Conservation (phyloP, 495 filamentous ascomycete genomes). For the Aspergillus conjunctus region DNA sequence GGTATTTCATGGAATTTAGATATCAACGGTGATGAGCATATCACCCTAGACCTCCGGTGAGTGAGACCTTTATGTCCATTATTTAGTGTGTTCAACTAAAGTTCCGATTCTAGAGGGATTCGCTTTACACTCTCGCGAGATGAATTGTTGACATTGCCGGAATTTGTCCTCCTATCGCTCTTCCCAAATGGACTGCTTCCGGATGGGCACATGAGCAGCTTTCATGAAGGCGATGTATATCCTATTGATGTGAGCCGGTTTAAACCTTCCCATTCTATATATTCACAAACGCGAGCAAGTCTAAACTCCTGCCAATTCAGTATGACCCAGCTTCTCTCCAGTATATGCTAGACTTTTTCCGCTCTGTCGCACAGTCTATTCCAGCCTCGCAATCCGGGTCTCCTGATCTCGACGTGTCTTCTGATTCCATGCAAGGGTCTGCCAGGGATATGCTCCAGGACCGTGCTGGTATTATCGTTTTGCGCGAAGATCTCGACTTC, state of each 20-base stretch:
- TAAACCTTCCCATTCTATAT: conserved; percentile 3
- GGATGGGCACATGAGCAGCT: conserved; percentile 93
- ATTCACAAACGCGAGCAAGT: conserved; percentile 48
- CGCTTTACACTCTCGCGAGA: conserved; percentile 93
- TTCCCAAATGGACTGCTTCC: conserved; percentile 98
- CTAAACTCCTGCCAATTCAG: conserved; percentile 63
- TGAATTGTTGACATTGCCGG: conserved; percentile 90
- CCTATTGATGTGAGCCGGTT: conserved; percentile 84
- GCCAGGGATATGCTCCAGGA: conserved; percentile 78
- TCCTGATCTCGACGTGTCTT: conserved; percentile 63
- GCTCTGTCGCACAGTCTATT: conserved; percentile 90
- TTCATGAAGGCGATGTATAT: conserved; percentile 89
- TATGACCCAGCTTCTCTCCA: conserved; percentile 95
- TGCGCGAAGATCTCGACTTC: conserved; percentile 96
- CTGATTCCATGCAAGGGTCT: conserved; percentile 69
- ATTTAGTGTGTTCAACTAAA: conserved; percentile 17
- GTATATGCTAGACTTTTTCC: conserved; percentile 99
- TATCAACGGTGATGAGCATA: conserved; percentile 90
- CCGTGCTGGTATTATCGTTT: conserved; percentile 94
- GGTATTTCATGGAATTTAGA: conserved; percentile 47
- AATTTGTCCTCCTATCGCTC: conserved; percentile 97
- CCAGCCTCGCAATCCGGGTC: conserved; percentile 67
- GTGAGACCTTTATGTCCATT: conserved; percentile 15
- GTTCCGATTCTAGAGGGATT: conserved; percentile 64
- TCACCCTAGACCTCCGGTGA: conserved; percentile 92